phyloP scores from a whole-genome alignment of 1,284 basidiomycete genomes.

The Athelia psychrophila region DNA sequence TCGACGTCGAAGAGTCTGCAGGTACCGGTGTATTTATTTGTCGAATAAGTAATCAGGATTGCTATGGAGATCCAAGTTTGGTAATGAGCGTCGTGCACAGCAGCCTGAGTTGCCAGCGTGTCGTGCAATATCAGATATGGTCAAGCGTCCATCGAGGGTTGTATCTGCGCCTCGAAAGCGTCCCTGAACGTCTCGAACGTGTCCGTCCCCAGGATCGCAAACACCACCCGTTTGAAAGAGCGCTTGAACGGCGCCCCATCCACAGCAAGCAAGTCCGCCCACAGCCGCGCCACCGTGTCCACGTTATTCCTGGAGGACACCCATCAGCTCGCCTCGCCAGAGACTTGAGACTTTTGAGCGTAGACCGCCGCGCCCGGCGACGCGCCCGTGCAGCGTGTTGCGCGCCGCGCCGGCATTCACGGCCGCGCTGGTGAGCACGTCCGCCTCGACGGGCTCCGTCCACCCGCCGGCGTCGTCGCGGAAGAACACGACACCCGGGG shows the following conservation, averaged over 20 bases:
- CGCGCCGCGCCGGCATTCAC: conserved; percentile 66
- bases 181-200: conserved; percentile 49
- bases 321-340: conserved; percentile 71
- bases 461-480: conserved; percentile 54
- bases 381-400: conserved; percentile 24
- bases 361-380: conserved; percentile 22
- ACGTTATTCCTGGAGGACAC: conserved; percentile 45
- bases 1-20: not conserved
- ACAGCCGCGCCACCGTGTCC: conserved; percentile 49
- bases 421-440: conserved; percentile 63
- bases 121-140: not conserved
- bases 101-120: not conserved
- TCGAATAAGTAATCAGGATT: too few relatives aligned
- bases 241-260: conserved; percentile 45
- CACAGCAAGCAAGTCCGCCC: conserved; percentile 53
- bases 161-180: conserved; percentile 25
- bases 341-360: conserved; percentile 44
- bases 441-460: conserved; percentile 51
- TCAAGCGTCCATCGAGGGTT: not conserved
- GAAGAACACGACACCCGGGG: conserved; percentile 53
- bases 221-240: conserved; percentile 61
- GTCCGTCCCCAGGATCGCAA: conserved; percentile 55
- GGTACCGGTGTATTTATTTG: too few relatives aligned
- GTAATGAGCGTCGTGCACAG: too few relatives aligned
- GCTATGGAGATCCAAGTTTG: too few relatives aligned